Evolutionary conservation across 1,284 basidiomycete species (phyloP), one percentile per base, ranked within the genome.

Genomic region (Ustilago vetiveriae): DNA sequence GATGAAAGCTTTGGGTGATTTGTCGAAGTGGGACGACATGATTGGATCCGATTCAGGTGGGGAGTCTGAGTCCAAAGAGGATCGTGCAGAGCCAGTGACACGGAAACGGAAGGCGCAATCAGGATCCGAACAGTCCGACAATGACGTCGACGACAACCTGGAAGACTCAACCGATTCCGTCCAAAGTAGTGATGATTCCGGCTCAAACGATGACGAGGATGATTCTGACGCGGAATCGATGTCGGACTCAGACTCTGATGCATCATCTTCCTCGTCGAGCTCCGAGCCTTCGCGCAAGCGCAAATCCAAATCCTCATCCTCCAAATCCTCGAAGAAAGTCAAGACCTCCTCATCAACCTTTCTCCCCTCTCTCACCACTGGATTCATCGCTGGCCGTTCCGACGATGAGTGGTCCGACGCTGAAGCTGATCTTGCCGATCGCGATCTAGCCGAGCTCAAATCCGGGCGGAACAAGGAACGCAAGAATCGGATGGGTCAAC

Each of bases 401-500:
- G 92, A 90, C 26, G 88, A 88, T 45, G 85, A 84, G 67, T 71
- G 72, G 63, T 90, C 90, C 17, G 92, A 94, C 75, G 87, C 87
- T 59, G 89, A 90, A 74, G 90, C 91, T 51, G 85, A 86, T 29
- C 85, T 86, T 35, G 87, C 83, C 9, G 74, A 82, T 13, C 82
- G 73, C 37, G 80, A 78, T 16, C 88, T 90, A 39, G 82, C 84
- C 17, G 67, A 70, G 30, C 56, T 50, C 58, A 60, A 49, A 46
- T 67, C 44, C 17, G 63, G 55, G 27, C 32, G 22, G 33, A 70
- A 63, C 43, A 68, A 64, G 40, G 63, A 72, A 30, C 88, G 88
- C 83, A 96, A 93, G 85, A 98, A 98, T 75, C 85, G 94, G 45
- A 86, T 93, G 47, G 94, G 94, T 16, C 94, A 98, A 82, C 85